Percentiles rank a stretch among this genome's conserved stretches.
phyloP scores from a whole-genome alignment of 2,329 filamentous ascomycete species.

The Clonostachys byssicola region DNA sequence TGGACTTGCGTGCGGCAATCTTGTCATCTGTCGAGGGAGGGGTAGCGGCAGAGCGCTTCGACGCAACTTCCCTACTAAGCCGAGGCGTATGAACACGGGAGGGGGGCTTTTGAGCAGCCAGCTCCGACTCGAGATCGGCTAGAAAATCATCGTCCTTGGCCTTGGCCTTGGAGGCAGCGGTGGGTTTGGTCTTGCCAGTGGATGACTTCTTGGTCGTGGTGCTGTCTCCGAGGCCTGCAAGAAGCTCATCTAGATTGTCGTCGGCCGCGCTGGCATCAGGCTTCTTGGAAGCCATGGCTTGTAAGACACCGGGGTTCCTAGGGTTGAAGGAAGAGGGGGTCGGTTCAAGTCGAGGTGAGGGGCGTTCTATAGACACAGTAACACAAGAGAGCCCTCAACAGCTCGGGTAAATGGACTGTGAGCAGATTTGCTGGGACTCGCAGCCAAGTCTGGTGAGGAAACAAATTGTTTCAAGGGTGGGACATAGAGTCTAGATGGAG shows the following conservation, averaged over 20 bases:
- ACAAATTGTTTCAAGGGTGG: too few species aligned
- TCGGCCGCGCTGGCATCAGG: constrained; percentile 50
- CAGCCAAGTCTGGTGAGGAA: too few species aligned
- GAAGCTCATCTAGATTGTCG: constrained; percentile 62
- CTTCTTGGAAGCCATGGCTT: constrained; percentile 56
- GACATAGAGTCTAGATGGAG: too few species aligned
- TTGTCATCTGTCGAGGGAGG: constrained; percentile 63
- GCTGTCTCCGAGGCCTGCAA: constrained; percentile 57
- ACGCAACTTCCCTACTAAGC: constrained; percentile 43
- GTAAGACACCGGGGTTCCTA: too few species aligned
- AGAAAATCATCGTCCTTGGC: constrained; percentile 71
- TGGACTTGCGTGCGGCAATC: constrained; percentile 61
- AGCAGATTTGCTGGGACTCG: too few species aligned
- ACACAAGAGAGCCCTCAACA: too few species aligned
- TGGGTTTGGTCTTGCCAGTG: constrained; percentile 28
- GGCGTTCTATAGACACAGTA: too few species aligned
- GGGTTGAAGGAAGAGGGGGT: too few species aligned
- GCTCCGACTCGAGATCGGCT: constrained; percentile 73
- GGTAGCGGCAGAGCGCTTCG: constrained; percentile 40
- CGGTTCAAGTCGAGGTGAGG: too few species aligned
- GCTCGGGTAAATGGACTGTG: too few species aligned
- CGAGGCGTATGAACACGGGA: constrained; percentile 82
- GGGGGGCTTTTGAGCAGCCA: constrained; percentile 67
- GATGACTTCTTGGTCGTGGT: constrained; percentile 41
- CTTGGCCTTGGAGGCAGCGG: constrained; percentile 43